Base-by-base conservation (phyloP, 1,284 basidiomycete species). In the Puccinia coronata region DNA sequence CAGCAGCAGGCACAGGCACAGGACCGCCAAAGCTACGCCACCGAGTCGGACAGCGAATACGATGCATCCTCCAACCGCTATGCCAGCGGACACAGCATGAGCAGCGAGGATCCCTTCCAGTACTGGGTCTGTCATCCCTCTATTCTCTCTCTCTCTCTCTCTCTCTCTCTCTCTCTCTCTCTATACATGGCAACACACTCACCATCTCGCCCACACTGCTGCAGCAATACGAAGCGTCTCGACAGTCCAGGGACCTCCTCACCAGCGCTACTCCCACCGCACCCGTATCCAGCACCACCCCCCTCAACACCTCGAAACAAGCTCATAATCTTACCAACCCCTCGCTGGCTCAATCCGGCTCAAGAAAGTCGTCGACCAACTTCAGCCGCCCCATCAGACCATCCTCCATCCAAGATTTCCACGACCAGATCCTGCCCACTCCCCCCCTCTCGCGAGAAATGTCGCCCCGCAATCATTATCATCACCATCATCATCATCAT, bases 141-240 rank as follows among this genome's bases (percentile, higher is more conserved):
- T n/a, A n/a, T n/a, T n/a, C n/a, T n/a, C n/a, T n/a, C n/a, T n/a
- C n/a, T n/a, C n/a, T n/a, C n/a, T n/a, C n/a, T n/a, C n/a, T n/a
- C 11, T 20, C 28, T 43, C n/a, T 43, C 12, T 28, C 25, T 28
- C 3, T 18, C 43, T 39, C 28, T 75, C 36, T 23, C 59, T 25
- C 39, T 25, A 39, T n/a, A n/a, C n/a, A n/a, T n/a, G n/a, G n/a
- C n/a, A n/a, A n/a, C n/a, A n/a, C n/a, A n/a, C n/a, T n/a, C n/a
- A n/a, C n/a, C n/a, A n/a, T n/a, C n/a, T n/a, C n/a, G n/a, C n/a
- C n/a, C n/a, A n/a, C n/a, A n/a, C n/a, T n/a, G n/a, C n/a, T n/a
- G 14, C 34, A 77, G 75, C 75, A 67, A 51, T 77, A 77, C 47
- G 75, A 77, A 77, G 59, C 59, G n/a, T 51, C 39, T 25, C 75